Evolutionary conservation across 495 filamentous ascomycete species (phyloP), one percentile per base, ranked within the genome.

Genomic region (Penicillium argentinense): DNA sequence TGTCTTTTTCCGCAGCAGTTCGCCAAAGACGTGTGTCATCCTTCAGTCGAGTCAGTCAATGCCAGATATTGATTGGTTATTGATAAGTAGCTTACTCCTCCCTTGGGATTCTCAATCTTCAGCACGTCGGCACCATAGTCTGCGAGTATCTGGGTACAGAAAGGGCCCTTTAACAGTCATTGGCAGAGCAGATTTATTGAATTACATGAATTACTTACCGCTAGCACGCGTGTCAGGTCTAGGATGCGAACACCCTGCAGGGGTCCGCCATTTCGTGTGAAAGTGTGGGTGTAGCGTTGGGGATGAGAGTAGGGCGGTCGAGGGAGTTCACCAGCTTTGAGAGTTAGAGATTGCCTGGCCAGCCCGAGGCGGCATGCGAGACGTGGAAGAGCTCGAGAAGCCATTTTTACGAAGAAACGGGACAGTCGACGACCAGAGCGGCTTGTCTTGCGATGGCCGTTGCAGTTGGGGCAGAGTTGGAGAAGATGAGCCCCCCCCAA

Each of bases 71-170:
- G 62, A 92, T 24, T 27, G 1, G 22, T 27, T 5, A 4, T 22
- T 18, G 1, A 17, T 27, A 3, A 3, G 14, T 11, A 14, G 46
- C 55, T 26, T 27, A 58, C 91, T 14, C 91, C 91, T 21, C 85
- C 73, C 0, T 73, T 80, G 0, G 91, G 91, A 69, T 96, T 88
- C 54, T 96, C 91, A 34, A 95, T 76, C 63, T 96, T 96, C 69
- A 96, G 89, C 4, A 96, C 81, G 54, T 95, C 88, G 32, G 91
- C 91, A 11, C 90, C 91, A 59, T 96, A 78, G 60, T 96, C 91
- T 43, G 90, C 91, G 3, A 96, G 78, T 21, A 96, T 95, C 63
- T 96, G 91, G 23, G 91, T 96, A 52, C 88, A 91, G 62, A 95
- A 95, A 45, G 91, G 90, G 82, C 53, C 61, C 60, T 66, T 11